Evolutionary conservation across 208 protist species (phyloP).

Genomic region (Leishmania arabica): DNA sequence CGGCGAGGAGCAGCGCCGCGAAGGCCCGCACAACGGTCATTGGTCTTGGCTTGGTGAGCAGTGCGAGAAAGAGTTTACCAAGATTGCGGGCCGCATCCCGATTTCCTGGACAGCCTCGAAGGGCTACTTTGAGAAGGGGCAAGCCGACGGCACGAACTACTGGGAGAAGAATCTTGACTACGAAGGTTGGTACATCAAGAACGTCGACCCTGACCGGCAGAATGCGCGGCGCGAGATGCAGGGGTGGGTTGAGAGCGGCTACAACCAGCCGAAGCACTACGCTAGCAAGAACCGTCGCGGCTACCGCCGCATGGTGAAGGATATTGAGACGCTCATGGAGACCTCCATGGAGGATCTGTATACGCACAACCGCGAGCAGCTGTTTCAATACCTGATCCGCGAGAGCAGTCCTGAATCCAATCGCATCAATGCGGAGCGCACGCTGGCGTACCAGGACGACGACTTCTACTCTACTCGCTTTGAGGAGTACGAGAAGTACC

Average conservation of each 20-base stretch:
- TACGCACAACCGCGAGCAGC: conserved; percentile 86
- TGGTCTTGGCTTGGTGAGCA: conserved; percentile 87
- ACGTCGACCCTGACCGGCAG: conserved; percentile 87
- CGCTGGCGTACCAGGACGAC: conserved; percentile 83
- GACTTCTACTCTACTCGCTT: conserved; percentile 91
- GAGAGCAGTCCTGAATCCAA: conserved; percentile 89
- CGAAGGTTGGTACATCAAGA: conserved; percentile 92
- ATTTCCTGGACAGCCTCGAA: conserved; percentile 82
- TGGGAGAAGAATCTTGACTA: conserved; percentile 94
- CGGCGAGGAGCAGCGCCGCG: conserved; percentile 83
- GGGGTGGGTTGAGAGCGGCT: conserved; percentile 84
- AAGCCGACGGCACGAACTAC: conserved; percentile 88
- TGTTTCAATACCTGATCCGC: conserved; percentile 90
- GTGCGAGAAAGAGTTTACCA: conserved; percentile 81
- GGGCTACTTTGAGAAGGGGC: conserved; percentile 85
- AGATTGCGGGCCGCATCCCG: conserved; percentile 81
- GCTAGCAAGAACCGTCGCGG: conserved; percentile 89
- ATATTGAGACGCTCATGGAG: conserved; percentile 89
- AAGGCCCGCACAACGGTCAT: conserved; percentile 86
- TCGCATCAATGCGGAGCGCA: conserved; percentile 86
- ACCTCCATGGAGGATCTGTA: conserved; percentile 91
- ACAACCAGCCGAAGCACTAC: conserved; percentile 91
- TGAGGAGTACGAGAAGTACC: conserved; percentile 86
- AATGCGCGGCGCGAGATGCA: conserved; percentile 83
- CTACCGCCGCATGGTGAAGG: conserved; percentile 90